Conservation (phyloP, 2,329 filamentous ascomycete species). For the Aspergillus neotritici region DNA sequence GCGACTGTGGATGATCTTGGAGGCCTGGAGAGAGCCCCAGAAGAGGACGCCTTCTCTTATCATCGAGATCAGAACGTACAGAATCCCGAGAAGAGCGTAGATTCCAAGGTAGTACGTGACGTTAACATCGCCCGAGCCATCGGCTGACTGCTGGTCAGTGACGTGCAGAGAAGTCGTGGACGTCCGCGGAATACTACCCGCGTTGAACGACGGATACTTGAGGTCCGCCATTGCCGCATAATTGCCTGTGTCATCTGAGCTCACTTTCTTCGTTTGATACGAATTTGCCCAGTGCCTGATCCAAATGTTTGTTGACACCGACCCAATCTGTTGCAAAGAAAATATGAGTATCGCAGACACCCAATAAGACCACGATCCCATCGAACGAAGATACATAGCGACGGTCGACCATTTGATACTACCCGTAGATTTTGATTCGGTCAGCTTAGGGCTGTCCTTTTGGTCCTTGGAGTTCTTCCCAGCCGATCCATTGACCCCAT, state of each 20-base stretch:
- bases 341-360: slow-evolving; percentile 69
- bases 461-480: slow-evolving; percentile 41
- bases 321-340: slow-evolving; percentile 72
- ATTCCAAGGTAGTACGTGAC: slow-evolving; percentile 76
- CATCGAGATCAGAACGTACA: slow-evolving; percentile 75
- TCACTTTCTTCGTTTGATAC: slow-evolving; percentile 54
- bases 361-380: slow-evolving; percentile 99
- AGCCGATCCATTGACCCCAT: slow-evolving; percentile 29
- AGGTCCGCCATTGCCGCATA: slow-evolving; percentile 39
- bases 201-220: slow-evolving; percentile 34
- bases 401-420: slow-evolving; percentile 86
- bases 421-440: slow-evolving; percentile 76
- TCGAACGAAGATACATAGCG: slow-evolving; percentile 74
- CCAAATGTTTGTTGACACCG: slow-evolving; percentile 88
- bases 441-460: slow-evolving; percentile 44
- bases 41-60: slow-evolving; percentile 83
- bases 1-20: slow-evolving; percentile 71
- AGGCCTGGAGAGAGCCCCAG: slow-evolving; percentile 83
- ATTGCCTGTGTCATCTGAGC: slow-evolving; percentile 28
- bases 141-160: slow-evolving; percentile 19
- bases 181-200: slow-evolving; percentile 31
- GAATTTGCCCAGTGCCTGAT: slow-evolving; percentile 93
- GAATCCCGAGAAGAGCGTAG: slow-evolving; percentile 72
- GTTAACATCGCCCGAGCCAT: slow-evolving; percentile 55
- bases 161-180: slow-evolving; percentile 23